These are phyloP conservation scores for Pleurozium schreberi DNA, from an alignment of 225 moss, liverwort and hornwort species.

Conservation along the genomic window DNA sequence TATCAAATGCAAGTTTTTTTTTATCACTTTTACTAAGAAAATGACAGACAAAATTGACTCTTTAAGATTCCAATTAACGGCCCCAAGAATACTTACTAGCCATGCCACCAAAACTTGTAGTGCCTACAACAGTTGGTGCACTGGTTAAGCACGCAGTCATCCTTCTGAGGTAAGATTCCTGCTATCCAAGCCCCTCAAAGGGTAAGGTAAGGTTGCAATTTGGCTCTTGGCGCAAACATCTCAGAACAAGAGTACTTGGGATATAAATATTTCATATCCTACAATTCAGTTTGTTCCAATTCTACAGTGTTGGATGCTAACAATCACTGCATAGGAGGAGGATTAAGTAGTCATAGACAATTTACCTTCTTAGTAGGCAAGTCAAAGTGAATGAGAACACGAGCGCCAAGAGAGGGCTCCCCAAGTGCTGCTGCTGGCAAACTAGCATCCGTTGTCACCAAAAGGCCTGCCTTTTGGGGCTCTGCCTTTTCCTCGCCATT, in stretches of 20 bases:
- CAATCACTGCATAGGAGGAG: not conserved
- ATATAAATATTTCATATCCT: not conserved
- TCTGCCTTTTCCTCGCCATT: constrained; percentile 24
- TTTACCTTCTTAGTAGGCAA: constrained; percentile 75
- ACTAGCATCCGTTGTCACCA: constrained; percentile 84
- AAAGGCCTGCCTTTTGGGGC: constrained; percentile 41
- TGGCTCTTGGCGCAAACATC: not conserved
- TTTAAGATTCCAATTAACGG: not conserved
- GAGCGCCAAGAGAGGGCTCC: constrained; percentile 57
- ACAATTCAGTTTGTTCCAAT: not conserved
- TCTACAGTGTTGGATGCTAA: not conserved
- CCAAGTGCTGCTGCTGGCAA: constrained; percentile 65
- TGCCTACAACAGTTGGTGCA: constrained; percentile 27
- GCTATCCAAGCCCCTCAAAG: constrained; percentile 5
- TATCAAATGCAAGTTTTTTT: not conserved
- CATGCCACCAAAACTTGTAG: constrained; percentile 24
- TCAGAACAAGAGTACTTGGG: not conserved
- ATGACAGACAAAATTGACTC: not conserved
- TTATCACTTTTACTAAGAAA: not conserved
- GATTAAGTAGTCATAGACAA: not conserved
- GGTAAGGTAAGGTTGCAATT: not conserved
- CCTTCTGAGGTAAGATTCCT: constrained; percentile 72
- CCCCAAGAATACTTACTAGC: constrained; percentile 10
- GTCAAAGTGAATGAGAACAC: constrained; percentile 85
- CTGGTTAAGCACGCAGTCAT: constrained; percentile 71